phyloP scores from a whole-genome alignment of 208 protist genomes.

The Leishmania guyanensis region DNA sequence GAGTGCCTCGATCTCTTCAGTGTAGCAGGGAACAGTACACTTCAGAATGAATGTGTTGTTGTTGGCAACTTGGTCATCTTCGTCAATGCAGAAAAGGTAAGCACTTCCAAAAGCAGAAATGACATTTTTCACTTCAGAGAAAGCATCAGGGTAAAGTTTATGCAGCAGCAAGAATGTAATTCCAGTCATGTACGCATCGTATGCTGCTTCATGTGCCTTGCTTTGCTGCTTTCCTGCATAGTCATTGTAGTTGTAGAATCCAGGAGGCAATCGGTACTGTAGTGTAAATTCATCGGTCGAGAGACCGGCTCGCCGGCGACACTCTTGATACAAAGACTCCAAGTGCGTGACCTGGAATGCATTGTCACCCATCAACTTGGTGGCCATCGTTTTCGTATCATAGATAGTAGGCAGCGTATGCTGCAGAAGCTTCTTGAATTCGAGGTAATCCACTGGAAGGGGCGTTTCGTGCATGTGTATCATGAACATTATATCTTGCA shows the following conservation, averaged over 20 bases:
- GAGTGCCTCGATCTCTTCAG: slow-evolving; percentile 25
- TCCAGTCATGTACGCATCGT: slow-evolving; percentile 84
- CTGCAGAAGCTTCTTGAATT: slow-evolving; percentile 52
- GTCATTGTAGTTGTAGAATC: slow-evolving; percentile 64
- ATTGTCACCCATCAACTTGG: slow-evolving; percentile 12
- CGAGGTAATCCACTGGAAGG: slow-evolving; percentile 46
- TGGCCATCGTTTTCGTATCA: slow-evolving; percentile 75
- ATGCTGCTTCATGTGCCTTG: slow-evolving; percentile 71
- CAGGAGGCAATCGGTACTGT: slow-evolving; percentile 41
- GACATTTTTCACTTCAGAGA: slow-evolving; percentile 37
- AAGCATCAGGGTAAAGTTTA: slow-evolving; percentile 15
- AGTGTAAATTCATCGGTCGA: slow-evolving; percentile 8
- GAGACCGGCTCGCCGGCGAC: slow-evolving; percentile 21
- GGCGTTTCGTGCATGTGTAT: slow-evolving; percentile 66
- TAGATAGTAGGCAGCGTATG: slow-evolving; percentile 50
- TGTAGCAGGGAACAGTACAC: not conserved
- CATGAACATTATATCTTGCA: slow-evolving; percentile 87
- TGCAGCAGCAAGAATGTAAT: slow-evolving; percentile 40
- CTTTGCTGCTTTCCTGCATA: slow-evolving; percentile 10
- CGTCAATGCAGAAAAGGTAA: slow-evolving; percentile 31
- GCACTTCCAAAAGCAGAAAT: slow-evolving; percentile 56
- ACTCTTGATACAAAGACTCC: slow-evolving; percentile 43
- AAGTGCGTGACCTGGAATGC: slow-evolving; percentile 38
- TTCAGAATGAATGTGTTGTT: slow-evolving; percentile 28
- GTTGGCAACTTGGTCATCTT: slow-evolving; percentile 11